Base-by-base conservation (phyloP, 129 eudicot genomes). In the Daucus carota region DNA sequence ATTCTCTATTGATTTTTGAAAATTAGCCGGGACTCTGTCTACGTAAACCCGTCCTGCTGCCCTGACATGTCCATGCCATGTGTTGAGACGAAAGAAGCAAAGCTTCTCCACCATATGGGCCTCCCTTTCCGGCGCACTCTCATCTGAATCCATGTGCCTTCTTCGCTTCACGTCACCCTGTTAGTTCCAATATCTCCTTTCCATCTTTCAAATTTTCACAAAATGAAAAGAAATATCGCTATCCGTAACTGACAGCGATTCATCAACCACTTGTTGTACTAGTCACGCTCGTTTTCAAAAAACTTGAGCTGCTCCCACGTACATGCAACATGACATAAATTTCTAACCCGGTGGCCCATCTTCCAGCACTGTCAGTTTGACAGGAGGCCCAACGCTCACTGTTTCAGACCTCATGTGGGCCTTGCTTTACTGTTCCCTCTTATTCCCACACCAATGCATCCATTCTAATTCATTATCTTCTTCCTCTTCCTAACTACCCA, bases 91-190 rank as follows among this genome's bases (percentile, higher is more conserved):
- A 44, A 44, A 57, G 31, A 57, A 57, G 31, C 24, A 57, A 57
- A 57, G 65, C 70, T 4, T 65, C 70, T 65, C 70, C 38, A 28
- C 40, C 22, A 63, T 32, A 63, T 14, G 40, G 70, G 40, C 63
- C 63, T 54, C 40, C 1, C 38, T 63, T 63, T 63, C 70, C 38
- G 40, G 40, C 40, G 8, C 8, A 16, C 36, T 63, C 41, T 63
- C 9, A 65, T 32, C 18, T 14, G 91, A 84, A 72, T 81, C 93
- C 97, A 92, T 87, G 97, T 92, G 97, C 85, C 78, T 73, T 66
- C 70, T n/a, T 24, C 3, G 65, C 31, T 82, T 80, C 80, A 87
- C 88, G 88, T 88, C 88, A 81, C 79, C 74, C 71, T 2, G 5
- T 36, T 36, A 73, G 44, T 65, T 34, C 65, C 33, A 34, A 31